Conservation (phyloP, 1,139 yeast species). For the Saccharomyces hybrid region DNA sequence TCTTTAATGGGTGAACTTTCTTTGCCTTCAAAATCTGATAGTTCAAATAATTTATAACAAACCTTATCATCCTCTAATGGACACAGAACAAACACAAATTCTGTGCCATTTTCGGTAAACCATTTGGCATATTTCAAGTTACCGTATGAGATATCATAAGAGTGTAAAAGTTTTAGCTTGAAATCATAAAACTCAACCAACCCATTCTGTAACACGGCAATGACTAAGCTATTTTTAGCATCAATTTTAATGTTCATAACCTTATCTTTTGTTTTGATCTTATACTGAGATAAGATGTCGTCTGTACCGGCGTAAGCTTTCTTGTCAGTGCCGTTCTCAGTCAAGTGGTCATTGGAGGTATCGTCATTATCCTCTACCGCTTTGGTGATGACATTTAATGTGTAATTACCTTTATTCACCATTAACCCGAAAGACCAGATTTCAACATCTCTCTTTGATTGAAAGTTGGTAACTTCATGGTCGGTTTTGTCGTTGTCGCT, state of each 20-base stretch:
- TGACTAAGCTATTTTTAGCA: conserved; percentile 31
- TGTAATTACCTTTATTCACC: conserved; percentile 2
- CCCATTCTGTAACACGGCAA: conserved; percentile 41
- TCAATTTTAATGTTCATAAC: conserved; percentile 30
- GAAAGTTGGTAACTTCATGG: conserved; percentile 1
- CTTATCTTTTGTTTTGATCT: conserved; percentile 27
- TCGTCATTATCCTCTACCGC: neutral
- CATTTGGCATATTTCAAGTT: conserved; percentile 20
- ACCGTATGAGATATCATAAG: conserved; percentile 20
- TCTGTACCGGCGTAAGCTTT: conserved; percentile 5
- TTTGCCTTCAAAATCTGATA: conserved; percentile 8
- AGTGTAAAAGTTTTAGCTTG: conserved; percentile 19
- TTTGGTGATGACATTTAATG: conserved; percentile 2
- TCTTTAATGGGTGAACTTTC: conserved; percentile 17
- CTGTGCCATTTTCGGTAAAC: conserved; percentile 16
- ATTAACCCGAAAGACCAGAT: conserved; percentile 4
- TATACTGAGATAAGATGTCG: conserved; percentile 11
- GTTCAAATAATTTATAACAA: conserved; percentile 23
- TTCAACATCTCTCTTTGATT: conserved; percentile 4
- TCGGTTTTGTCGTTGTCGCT: neutral
- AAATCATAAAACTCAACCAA: conserved; percentile 34
- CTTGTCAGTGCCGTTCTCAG: neutral
- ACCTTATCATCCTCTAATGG: conserved; percentile 18
- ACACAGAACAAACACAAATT: conserved; percentile 20
- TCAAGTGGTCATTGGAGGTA: neutral